Evolutionary conservation across 192 early-diverging fungal genomes (phyloP), one percentile per base, ranked within the genome.

Genomic region (Podochytrium sp.): DNA sequence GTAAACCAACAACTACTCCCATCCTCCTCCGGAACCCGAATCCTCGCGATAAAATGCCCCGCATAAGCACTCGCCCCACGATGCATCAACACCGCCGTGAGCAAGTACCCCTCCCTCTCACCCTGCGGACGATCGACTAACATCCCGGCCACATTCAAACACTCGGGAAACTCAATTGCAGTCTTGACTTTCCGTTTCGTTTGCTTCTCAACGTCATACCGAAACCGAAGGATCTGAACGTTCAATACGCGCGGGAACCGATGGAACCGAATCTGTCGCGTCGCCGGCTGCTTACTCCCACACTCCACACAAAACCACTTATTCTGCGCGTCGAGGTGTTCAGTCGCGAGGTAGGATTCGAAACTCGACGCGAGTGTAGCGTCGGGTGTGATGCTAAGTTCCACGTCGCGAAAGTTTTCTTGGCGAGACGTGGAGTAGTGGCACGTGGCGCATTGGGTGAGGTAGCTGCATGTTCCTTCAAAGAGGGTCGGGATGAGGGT

Each of bases 291-390:
- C 39, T 78, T 78, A 2, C 55, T 18, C 14, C 38, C 30, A 40
- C 76, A 78, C 6, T 37, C 37, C 20, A 30, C 18, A 37, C 76
- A 78, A 33, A 38, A 41, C 62, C 95, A 96, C 79, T 90, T 89
- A 83, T 96, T 96, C 25, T 93, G 91, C 18, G 90, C 93, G 58
- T 92, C 91, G n/a, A 96, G 79, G 50, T 81, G 90, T 76, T 95
- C 95, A 39, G 90, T 90, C 43, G 83, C 85, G 50, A 93, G 86
- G 76, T 92, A 95, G 59, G 14, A n/a, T n/a, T n/a, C n/a, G n/a
- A n/a, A n/a, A n/a, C n/a, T 34, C 10, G n/a, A 32, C 1, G 47
- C 47, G 7, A 69, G n/a, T 7, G 50, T 35, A 35, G 52, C 66
- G 3, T 12, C 30, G 50, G 55, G 66, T 6, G 66, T 56, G 34